These are phyloP conservation scores for Ustilago cynodontis DNA, from an alignment of 1,284 basidiomycete genomes.

Conservation along the genomic window DNA sequence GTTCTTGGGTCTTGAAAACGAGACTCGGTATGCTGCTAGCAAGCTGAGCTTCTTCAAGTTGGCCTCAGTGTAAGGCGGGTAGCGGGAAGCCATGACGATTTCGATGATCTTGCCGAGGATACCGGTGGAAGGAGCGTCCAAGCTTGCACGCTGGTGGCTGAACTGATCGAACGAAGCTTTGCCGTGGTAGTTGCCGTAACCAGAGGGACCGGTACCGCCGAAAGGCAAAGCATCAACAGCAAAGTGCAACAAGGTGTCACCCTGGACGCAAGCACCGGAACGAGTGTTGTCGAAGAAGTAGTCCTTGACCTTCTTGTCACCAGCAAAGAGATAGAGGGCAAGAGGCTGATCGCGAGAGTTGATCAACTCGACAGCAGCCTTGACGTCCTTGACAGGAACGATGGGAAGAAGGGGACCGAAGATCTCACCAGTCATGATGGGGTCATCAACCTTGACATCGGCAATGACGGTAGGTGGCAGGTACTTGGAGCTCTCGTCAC, in stretches of 20 bases:
- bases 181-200: slow-evolving; percentile 73
- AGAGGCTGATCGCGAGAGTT: slow-evolving; percentile 78
- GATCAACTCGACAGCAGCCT: slow-evolving; percentile 67
- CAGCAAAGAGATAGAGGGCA: slow-evolving; percentile 81
- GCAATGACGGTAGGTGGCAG: slow-evolving; percentile 78
- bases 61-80: slow-evolving; percentile 69
- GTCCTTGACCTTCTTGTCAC: slow-evolving; percentile 75
- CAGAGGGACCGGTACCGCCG: slow-evolving; percentile 72
- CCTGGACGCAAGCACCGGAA: slow-evolving; percentile 53
- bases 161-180: slow-evolving; percentile 73
- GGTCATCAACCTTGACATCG: slow-evolving; percentile 75
- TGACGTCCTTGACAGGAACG: slow-evolving; percentile 75
- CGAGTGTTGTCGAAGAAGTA: slow-evolving; percentile 71
- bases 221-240: slow-evolving; percentile 75
- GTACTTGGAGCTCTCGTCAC: slow-evolving; percentile 75
- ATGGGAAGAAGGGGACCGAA: slow-evolving; percentile 84
- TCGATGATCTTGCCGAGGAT: slow-evolving; percentile 68
- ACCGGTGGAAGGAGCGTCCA: slow-evolving; percentile 71
- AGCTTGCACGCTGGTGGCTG: slow-evolving; percentile 72
- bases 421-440: slow-evolving; percentile 78
- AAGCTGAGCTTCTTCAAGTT: slow-evolving; percentile 57
- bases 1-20: slow-evolving; percentile 58
- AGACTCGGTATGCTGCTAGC: slow-evolving; percentile 40
- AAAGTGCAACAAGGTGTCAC: slow-evolving; percentile 71
- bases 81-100: slow-evolving; percentile 66